These are phyloP conservation scores for Quercus suber DNA, from an alignment of 306 rosid species.

Conservation along the genomic window DNA sequence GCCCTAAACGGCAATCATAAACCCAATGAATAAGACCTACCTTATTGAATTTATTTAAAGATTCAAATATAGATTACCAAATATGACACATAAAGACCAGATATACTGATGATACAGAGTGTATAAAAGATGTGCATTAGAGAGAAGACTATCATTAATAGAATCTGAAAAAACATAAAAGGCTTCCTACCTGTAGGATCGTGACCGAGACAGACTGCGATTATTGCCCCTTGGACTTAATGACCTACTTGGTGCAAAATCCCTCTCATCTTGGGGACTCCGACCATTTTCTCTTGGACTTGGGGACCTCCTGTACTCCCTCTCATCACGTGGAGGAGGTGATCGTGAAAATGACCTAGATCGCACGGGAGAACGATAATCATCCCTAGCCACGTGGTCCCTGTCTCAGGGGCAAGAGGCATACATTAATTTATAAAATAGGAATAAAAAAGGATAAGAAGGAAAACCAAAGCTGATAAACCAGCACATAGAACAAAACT, in stretches of 20 bases:
- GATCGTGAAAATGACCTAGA: slow-evolving; percentile 82
- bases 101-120: background rate
- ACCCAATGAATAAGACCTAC: background rate
- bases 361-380: slow-evolving; percentile 53
- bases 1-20: background rate
- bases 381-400: slow-evolving; percentile 60
- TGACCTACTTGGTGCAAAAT: slow-evolving; percentile 45
- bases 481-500: slow-evolving; percentile 1
- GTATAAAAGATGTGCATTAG: background rate
- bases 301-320: slow-evolving; percentile 52
- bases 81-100: background rate
- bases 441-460: background rate
- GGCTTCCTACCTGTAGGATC: slow-evolving; percentile 61
- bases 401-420: slow-evolving; percentile 29
- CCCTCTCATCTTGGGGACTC: slow-evolving; percentile 46
- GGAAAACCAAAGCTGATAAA: background rate
- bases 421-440: background rate
- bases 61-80: background rate
- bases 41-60: background rate
- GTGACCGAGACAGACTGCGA: slow-evolving; percentile 54
- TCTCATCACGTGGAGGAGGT: slow-evolving; percentile 44
- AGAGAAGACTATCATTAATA: slow-evolving; percentile 9
- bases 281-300: slow-evolving; percentile 55
- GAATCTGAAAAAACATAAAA: background rate
- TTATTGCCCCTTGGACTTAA: slow-evolving; percentile 49